Evolutionary conservation across 2,329 filamentous ascomycete genomes (phyloP), one percentile per base, ranked within the genome.

Genomic region (Helminthosporium solani): DNA sequence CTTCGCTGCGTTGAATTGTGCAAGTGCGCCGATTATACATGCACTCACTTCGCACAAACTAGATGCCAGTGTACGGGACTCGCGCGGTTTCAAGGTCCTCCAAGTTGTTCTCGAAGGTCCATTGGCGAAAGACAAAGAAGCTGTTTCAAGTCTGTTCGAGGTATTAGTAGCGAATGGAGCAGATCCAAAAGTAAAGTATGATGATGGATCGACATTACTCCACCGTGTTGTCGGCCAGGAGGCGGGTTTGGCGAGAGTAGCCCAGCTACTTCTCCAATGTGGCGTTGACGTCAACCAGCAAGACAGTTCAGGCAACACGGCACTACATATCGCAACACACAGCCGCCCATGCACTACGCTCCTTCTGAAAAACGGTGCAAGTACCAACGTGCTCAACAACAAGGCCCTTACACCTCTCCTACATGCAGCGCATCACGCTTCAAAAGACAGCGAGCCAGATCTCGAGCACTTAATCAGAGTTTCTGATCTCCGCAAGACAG

Each of bases 171-270:
- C 57, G 1, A 52, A 56, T 23, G 61, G 58, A 16, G 63, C 59
- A 1, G 53, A 66, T 44, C 34, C 53, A 7, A 42, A 27, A 7
- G 52, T 56, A 8, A 52, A 39, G 16, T 67, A 63, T 37, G 37
- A 56, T 1, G 59, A 67, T 40, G 61, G 63, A 21, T 60, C 54
- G 37, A 67, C 61, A 11, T 45, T 68, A 14, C 58, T 68, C 23
- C 66, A 68, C 48, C 56, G 50, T 25, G 53, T 52, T 12, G 64
- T 66, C 5, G 47, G 42, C 20, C 34, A 53, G 18, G 40, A 40
- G n/a, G 42, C 50, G 14, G 50, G 54, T 19, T 42, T 59, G 14
- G 36, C 52, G 4, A 60, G 52, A 31, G 50, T 63, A 14, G 58
- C 54, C 14, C 54, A 56, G 20, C 34, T 52, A 25, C 53, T 69